Evolutionary conservation across 495 filamentous ascomycete species (phyloP).

Genomic region (Thozetella sp.): DNA sequence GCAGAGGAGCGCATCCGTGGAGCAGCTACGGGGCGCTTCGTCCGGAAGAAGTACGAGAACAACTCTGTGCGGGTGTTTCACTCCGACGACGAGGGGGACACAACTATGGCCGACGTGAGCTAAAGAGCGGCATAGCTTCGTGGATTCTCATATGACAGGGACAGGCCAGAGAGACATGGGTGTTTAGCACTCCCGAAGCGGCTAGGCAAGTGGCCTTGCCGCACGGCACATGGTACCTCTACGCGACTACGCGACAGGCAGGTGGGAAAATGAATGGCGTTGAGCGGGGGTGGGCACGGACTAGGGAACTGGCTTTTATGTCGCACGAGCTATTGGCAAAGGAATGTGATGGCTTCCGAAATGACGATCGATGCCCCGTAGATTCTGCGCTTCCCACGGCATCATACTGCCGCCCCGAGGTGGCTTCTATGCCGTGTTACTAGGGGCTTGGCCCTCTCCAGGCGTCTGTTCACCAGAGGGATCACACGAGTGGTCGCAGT

Average conservation of each 20-base stretch:
- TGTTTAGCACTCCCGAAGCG: no score
- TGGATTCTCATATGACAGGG: background rate
- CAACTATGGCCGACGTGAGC: constrained; percentile 5
- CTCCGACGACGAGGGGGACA: constrained; percentile 5
- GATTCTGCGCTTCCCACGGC: background rate
- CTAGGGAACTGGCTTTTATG: background rate
- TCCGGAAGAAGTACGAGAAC: constrained; percentile 33
- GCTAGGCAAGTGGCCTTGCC: no score
- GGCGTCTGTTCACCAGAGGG: no score
- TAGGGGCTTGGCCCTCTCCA: no score
- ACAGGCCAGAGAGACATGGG: background rate
- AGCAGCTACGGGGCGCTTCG: constrained; percentile 36
- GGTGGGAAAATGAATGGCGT: no score
- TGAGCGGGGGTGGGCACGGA: background rate
- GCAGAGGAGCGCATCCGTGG: constrained; percentile 38
- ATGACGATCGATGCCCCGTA: background rate
- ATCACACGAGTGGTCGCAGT: no score
- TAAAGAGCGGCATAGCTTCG: background rate
- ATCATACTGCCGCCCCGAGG: no score
- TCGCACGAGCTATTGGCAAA: background rate
- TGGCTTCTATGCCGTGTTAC: no score
- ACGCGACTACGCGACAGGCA: no score
- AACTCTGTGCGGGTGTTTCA: constrained; percentile 35
- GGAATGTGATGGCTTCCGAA: background rate
- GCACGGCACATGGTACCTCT: no score